Evolutionary conservation across 805 yeast species (phyloP).

Genomic region (Sugiyamaella americana): DNA sequence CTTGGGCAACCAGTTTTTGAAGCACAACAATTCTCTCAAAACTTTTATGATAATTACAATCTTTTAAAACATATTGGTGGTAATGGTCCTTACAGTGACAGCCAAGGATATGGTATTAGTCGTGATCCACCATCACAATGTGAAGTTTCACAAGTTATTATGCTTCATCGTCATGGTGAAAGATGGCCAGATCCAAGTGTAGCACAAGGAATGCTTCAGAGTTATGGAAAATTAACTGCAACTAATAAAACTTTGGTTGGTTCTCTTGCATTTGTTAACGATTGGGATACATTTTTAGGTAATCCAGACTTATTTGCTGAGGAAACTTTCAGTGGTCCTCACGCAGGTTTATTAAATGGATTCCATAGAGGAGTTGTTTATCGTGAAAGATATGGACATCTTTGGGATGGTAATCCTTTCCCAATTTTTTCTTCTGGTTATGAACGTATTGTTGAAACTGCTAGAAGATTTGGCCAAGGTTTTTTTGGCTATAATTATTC

Average conservation of each 20-base stretch:
- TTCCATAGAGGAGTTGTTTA: constrained; percentile 44
- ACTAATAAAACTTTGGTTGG: constrained; percentile 28
- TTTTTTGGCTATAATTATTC: constrained; percentile 45
- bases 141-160: constrained; percentile 47
- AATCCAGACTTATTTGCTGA: constrained; percentile 40
- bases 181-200: constrained; percentile 39
- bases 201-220: constrained; percentile 8
- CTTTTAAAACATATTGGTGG: constrained; percentile 44
- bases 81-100: constrained; percentile 47
- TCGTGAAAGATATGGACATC: constrained; percentile 43
- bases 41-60: constrained; percentile 40
- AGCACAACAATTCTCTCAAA: constrained; percentile 19
- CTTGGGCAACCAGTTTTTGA: neutral
- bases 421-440: constrained; percentile 53
- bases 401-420: constrained; percentile 37
- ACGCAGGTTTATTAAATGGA: constrained; percentile 48
- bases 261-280: constrained; percentile 42
- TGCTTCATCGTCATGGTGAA: constrained; percentile 53
- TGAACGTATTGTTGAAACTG: constrained; percentile 50
- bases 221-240: constrained; percentile 15
- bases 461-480: constrained; percentile 52
- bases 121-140: constrained; percentile 48
- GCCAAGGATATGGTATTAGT: constrained; percentile 47
- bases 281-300: constrained; percentile 40
- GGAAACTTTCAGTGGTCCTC: constrained; percentile 47